Evolutionary conservation across 1,139 yeast genomes (phyloP).

Genomic region (Meyerozyma smithsonii): DNA sequence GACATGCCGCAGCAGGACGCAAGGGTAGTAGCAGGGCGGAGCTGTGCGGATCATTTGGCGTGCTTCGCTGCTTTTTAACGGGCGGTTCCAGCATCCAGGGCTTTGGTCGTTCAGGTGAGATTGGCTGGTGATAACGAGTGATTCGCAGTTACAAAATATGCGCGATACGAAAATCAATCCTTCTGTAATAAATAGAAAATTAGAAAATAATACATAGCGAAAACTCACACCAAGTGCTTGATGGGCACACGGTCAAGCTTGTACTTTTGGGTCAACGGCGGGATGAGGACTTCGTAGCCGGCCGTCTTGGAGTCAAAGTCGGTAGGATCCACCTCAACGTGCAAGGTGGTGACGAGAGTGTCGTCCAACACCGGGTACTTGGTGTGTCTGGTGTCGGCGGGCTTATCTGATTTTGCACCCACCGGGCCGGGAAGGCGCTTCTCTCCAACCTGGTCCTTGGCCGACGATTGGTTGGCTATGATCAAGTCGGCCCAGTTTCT

Average conservation of each 20-base stretch:
- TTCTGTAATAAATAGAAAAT: too few species aligned
- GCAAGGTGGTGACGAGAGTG: slow-evolving; percentile 64
- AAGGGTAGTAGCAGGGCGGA: background rate
- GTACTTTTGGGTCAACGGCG: slow-evolving; percentile 44
- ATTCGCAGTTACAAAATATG: too few species aligned
- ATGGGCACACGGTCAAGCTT: slow-evolving; percentile 29
- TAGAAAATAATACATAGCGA: background rate
- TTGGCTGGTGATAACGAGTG: too few species aligned
- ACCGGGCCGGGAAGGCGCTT: slow-evolving; percentile 30
- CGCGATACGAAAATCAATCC: too few species aligned
- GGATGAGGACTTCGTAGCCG: slow-evolving; percentile 67
- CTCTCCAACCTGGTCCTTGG: slow-evolving; percentile 9
- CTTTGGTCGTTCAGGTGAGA: too few species aligned
- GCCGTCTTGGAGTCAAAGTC: slow-evolving; percentile 51
- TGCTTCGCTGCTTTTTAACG: background rate
- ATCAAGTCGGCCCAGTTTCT: slow-evolving; percentile 68
- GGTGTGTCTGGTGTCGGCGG: slow-evolving; percentile 18
- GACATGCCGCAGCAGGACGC: slow-evolving; percentile 68
- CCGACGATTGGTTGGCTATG: slow-evolving; percentile 30
- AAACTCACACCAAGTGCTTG: slow-evolving; percentile 26
- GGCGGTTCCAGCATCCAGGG: background rate
- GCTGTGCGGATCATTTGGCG: background rate
- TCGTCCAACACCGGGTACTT: slow-evolving; percentile 53
- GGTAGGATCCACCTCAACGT: slow-evolving; percentile 61
- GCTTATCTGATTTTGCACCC: slow-evolving; percentile 8